Evolutionary conservation across 108 stramenopile genomes (phyloP).

Genomic region (Cyclotella distinguenda): DNA sequence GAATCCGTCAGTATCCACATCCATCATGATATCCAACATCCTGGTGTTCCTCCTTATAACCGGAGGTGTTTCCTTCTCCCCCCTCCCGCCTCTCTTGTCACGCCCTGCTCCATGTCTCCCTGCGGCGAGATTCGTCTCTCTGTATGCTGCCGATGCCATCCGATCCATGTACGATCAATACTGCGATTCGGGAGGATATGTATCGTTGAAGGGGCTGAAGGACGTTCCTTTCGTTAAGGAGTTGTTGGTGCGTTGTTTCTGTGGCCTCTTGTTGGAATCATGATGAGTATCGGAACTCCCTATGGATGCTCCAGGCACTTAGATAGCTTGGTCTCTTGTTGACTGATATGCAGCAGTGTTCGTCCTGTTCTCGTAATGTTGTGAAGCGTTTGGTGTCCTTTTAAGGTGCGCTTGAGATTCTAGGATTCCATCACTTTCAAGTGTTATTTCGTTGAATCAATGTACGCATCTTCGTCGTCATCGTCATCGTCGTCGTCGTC

Average conservation of each 20-base stretch:
- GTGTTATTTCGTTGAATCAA: not conserved
- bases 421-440: not conserved
- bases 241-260: constrained; percentile 54
- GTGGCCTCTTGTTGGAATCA: not conserved
- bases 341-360: too few species aligned
- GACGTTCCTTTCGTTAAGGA: constrained; percentile 54
- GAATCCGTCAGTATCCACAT: too few species aligned
- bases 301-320: too few species aligned
- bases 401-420: not conserved
- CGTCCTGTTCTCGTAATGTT: too few species aligned
- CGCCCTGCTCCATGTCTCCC: too few species aligned
- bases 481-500: too few species aligned
- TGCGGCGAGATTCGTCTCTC: not conserved
- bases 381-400: not conserved
- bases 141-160: constrained; percentile 18
- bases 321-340: too few species aligned
- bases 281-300: not conserved
- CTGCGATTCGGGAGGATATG: constrained; percentile 55
- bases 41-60: not conserved
- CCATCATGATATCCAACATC: not conserved
- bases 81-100: not conserved
- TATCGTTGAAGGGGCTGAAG: constrained; percentile 48
- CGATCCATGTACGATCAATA: constrained; percentile 53
- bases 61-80: not conserved
- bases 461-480: not conserved